A percentile compares a stretch with the other conserved stretches of the same genome.
Conservation (phyloP, 345 rosid species). For the Clarkia xantiana region DNA sequence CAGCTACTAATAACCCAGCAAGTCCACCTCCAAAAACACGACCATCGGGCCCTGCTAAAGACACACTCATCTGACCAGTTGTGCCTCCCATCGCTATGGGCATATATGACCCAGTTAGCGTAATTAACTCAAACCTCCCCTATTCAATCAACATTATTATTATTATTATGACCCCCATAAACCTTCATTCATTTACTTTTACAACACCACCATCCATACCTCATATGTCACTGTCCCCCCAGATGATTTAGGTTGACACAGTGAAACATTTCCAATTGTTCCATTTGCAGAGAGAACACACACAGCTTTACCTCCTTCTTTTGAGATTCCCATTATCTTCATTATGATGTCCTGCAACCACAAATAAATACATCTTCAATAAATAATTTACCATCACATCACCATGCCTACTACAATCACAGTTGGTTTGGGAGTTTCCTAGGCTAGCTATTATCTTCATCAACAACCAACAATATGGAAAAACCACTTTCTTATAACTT, state of each 20-base stretch:
- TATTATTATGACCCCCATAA: no score
- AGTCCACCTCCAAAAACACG: conserved; percentile 39
- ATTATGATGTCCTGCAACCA: conserved; percentile 63
- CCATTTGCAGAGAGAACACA: conserved; percentile 86
- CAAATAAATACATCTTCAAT: neutral
- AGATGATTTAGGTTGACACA: conserved; percentile 65
- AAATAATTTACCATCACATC: no score
- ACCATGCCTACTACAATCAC: no score
- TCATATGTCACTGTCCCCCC: conserved; percentile 92
- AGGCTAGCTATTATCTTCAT: no score
- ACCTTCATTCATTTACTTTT: neutral
- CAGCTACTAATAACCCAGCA: conserved; percentile 34
- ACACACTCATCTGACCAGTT: conserved; percentile 39
- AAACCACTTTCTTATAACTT: no score
- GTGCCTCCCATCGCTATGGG: conserved; percentile 32
- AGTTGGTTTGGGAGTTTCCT: no score
- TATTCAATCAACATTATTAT: conserved; percentile 2
- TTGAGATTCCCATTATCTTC: conserved; percentile 87
- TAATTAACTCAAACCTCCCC: conserved; percentile 40
- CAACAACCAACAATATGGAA: no score
- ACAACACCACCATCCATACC: no score
- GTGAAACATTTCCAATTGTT: conserved; percentile 73
- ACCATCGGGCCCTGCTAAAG: conserved; percentile 39
- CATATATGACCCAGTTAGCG: conserved; percentile 35
- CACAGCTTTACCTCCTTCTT: conserved; percentile 70